Evolutionary conservation across 306 rosid genomes (phyloP).

Genomic region (Hippophae rhamnoides): DNA sequence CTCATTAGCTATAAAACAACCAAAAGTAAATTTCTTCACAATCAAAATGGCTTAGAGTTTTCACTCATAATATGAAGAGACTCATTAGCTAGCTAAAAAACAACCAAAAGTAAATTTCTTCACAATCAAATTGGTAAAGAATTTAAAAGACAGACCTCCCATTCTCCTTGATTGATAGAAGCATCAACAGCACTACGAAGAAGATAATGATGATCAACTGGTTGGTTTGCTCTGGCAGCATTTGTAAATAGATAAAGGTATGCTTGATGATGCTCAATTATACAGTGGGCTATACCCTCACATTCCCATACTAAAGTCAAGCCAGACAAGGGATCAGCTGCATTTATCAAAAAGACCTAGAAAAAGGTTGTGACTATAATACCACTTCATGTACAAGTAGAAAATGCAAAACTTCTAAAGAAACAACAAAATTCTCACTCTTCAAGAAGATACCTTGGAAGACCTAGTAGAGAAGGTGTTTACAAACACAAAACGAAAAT

Average conservation of each 20-base stretch:
- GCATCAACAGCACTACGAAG: conserved; percentile 45
- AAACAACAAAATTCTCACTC: conserved; percentile 1
- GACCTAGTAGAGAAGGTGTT: conserved; percentile 48
- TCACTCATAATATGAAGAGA: neutral
- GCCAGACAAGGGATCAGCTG: conserved; percentile 84
- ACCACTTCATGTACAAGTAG: conserved; percentile 11
- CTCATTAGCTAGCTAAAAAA: conserved; percentile 1
- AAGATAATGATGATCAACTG: conserved; percentile 73
- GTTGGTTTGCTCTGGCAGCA: conserved; percentile 53
- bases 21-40: neutral
- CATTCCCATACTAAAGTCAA: conserved; percentile 81
- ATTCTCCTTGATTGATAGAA: conserved; percentile 47
- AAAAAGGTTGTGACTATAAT: conserved; percentile 33
- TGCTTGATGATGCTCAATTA: conserved; percentile 77
- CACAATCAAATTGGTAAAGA: neutral
- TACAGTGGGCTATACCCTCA: conserved; percentile 63
- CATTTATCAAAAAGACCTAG: conserved; percentile 85
- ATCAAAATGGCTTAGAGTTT: neutral
- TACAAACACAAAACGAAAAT: conserved; percentile 70
- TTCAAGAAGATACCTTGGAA: conserved; percentile 58
- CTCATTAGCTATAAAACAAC: neutral
- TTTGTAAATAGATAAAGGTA: conserved; percentile 73
- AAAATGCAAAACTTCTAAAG: too few relatives aligned
- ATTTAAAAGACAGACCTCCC: conserved; percentile 62
- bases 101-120: neutral